Percentiles rank a stretch among this genome's conserved stretches.
Evolutionary conservation across 2,329 filamentous ascomycete genomes (phyloP).

Genomic region (Ceratocystis harringtonii): DNA sequence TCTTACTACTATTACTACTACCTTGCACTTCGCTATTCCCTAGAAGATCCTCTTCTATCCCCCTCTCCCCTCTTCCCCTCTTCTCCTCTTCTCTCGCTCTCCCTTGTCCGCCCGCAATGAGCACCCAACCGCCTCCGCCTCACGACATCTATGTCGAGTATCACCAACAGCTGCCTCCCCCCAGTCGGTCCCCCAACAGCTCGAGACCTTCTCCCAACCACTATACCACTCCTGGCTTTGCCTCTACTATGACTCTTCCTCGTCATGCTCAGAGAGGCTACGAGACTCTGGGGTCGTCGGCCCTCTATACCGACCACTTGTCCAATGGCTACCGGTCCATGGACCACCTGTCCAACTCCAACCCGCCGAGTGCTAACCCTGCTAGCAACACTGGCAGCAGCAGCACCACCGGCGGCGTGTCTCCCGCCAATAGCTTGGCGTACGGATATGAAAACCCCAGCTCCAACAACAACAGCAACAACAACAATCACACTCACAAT

Average conservation of each 20-base stretch:
- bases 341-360: constrained; percentile 27
- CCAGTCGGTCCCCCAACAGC: constrained; percentile 54
- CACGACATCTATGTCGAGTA: constrained; percentile 64
- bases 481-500: too few species aligned
- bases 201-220: constrained; percentile 46
- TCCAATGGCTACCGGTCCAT: constrained; percentile 44
- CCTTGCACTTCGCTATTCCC: not conserved
- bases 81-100: not conserved
- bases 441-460: constrained; percentile 55
- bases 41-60: not conserved
- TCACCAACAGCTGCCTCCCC: constrained; percentile 26
- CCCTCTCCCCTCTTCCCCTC: not conserved
- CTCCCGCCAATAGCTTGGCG: constrained; percentile 26
- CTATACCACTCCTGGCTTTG: constrained; percentile 31
- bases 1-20: not conserved
- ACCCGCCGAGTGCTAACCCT: constrained; percentile 16
- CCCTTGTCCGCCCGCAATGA: constrained; percentile 26
- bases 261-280: constrained; percentile 56
- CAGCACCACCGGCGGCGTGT: constrained; percentile 21
- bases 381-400: constrained; percentile 21
- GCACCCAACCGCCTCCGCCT: constrained; percentile 36
- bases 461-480: constrained; percentile 25
- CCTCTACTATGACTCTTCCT: constrained; percentile 29
- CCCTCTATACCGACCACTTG: constrained; percentile 58
- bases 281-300: constrained; percentile 49